phyloP scores from a whole-genome alignment of 352 stramenopile genomes.

The Phytophthora pini region DNA sequence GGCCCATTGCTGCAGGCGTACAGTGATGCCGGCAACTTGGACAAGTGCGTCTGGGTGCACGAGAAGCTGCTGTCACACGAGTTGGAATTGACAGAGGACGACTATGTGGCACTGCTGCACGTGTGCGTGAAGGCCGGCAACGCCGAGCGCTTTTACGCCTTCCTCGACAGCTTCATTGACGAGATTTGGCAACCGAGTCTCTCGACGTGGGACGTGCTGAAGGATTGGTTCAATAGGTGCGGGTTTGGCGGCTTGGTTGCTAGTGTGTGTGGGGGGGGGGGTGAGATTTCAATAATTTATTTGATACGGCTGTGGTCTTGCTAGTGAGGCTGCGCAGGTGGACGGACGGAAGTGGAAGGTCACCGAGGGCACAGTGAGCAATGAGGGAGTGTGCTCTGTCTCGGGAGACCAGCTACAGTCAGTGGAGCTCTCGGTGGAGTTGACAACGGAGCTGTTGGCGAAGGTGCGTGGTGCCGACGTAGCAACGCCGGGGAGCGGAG shows the following conservation, averaged over 20 bases:
- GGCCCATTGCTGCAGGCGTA: conserved; percentile 71
- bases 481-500: conserved; percentile 5
- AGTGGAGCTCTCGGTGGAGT: conserved; percentile 60
- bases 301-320: conserved; percentile 11
- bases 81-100: conserved; percentile 67
- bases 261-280: neutral
- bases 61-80: conserved; percentile 49
- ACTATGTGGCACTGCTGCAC: conserved; percentile 67
- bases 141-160: conserved; percentile 56
- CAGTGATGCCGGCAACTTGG: conserved; percentile 55
- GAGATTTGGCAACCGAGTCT: conserved; percentile 56
- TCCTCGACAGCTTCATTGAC: conserved; percentile 68
- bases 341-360: conserved; percentile 66
- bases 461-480: conserved; percentile 51
- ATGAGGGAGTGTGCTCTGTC: conserved; percentile 61
- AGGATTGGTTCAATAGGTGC: conserved; percentile 78
- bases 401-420: conserved; percentile 70
- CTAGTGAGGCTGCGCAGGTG: conserved; percentile 68
- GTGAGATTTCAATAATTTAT: conserved; percentile 4
- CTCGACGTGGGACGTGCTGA: conserved; percentile 66
- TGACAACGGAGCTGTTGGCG: conserved; percentile 54
- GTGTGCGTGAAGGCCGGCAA: conserved; percentile 50
- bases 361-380: conserved; percentile 57
- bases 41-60: conserved; percentile 65
- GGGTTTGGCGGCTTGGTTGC: conserved; percentile 3